Evolutionary conservation across 306 rosid species (phyloP), one percentile per base, ranked within the genome.

Genomic region (Hylodesmum podocarpum): DNA sequence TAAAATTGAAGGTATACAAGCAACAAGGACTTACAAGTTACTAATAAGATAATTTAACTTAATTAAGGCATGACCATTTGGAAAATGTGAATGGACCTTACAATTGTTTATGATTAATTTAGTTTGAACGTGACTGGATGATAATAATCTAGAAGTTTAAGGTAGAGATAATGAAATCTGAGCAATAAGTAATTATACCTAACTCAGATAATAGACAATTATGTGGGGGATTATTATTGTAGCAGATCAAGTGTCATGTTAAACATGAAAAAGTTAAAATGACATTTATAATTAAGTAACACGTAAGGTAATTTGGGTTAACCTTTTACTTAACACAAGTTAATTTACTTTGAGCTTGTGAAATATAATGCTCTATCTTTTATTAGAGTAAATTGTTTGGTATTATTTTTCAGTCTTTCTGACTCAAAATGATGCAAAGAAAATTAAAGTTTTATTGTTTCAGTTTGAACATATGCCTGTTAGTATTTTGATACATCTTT

Each of bases 141-240:
- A 47, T 27, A 29, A 58, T 59, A 29, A 74, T 59, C 61, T 24
- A 59, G 16, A 73, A 59, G 78, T 46, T n/a, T n/a, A 36, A 27
- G 69, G 70, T 74, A 51, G 59, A 41, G 71, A 74, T 29, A 74
- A 74, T 16, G 78, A 74, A 59, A 25, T 73, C 2, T 59, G 46
- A 59, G 21, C 78, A 50, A 74, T 43, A 74, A 74, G 59, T 74
- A 74, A 59, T 74, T 29, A 41, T 8, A 59, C 10, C 33, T 74
- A 59, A 43, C 25, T 6, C 3, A 40, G n/a, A 58, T 73, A 73
- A 28, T 44, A 59, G 47, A 33, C 34, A 74, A 43, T 61, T 41
- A 18, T 40, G 33, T 3, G 21, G 61, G 47, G 29, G 61, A 13
- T 44, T 31, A 74, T 44, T 73, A 29, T 46, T 19, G 27, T 19